Evolutionary conservation across 805 yeast genomes (phyloP).

Genomic region (Nakazawaea ernobii): DNA sequence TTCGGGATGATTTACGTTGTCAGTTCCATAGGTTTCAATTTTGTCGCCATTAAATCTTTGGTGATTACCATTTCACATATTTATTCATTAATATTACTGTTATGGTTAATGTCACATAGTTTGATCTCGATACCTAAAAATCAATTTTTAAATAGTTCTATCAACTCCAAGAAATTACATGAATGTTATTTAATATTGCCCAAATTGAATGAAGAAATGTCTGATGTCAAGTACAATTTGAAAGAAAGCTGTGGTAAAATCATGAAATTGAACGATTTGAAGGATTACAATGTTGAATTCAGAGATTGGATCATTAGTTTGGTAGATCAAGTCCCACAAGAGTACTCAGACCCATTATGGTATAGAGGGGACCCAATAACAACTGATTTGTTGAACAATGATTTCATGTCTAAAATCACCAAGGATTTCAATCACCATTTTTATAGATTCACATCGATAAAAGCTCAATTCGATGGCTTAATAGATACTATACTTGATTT

Average conservation of each 20-base stretch:
- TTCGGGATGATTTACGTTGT: constrained; percentile 56
- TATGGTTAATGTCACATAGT: constrained; percentile 86
- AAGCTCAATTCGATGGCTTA: constrained; percentile 49
- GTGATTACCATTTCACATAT: constrained; percentile 73
- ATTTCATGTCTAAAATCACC: constrained; percentile 46
- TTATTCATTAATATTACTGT: constrained; percentile 65
- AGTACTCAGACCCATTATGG: constrained; percentile 27
- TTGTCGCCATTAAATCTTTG: constrained; percentile 55
- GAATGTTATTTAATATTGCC: constrained; percentile 49
- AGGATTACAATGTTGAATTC: constrained; percentile 39
- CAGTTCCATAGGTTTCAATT: constrained; percentile 33
- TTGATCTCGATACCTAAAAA: constrained; percentile 58
- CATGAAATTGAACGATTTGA: constrained; percentile 39
- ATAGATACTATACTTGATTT: constrained; percentile 42
- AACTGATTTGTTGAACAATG: constrained; percentile 29
- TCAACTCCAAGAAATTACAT: constrained; percentile 2
- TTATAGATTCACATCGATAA: constrained; percentile 46
- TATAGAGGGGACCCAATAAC: constrained; percentile 20
- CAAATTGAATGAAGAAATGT: constrained; percentile 48
- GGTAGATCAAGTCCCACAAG: constrained; percentile 36
- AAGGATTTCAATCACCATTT: constrained; percentile 45
- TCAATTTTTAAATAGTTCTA: constrained; percentile 11
- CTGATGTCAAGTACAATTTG: constrained; percentile 57
- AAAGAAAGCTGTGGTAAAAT: constrained; percentile 61
- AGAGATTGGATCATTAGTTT: constrained; percentile 64